A percentile compares a stretch with the other conserved stretches of the same genome.
These are phyloP conservation scores for Kodamaea leandrae DNA, from an alignment of 805 yeast species.

Conservation along the genomic window DNA sequence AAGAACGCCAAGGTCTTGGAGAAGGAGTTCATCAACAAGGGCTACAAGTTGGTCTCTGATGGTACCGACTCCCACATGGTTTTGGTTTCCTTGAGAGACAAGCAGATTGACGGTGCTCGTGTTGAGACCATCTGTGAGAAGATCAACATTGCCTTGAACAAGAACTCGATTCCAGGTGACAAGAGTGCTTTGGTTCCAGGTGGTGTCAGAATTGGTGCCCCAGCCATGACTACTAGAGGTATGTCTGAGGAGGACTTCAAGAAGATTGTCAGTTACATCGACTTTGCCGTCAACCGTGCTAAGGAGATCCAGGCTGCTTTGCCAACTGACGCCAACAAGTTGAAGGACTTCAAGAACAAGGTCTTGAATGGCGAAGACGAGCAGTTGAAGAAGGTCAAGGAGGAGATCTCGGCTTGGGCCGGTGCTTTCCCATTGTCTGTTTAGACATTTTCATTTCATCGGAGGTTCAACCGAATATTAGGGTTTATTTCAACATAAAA, in stretches of 20 bases:
- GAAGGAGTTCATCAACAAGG: conserved; percentile 57
- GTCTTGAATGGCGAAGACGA: conserved; percentile 71
- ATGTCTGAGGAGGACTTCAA: conserved; percentile 75
- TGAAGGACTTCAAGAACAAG: conserved; percentile 91
- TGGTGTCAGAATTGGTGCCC: conserved; percentile 95
- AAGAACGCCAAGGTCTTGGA: conserved; percentile 80
- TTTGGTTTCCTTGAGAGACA: conserved; percentile 75
- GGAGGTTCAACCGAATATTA: conserved; percentile 4
- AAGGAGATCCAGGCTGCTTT: conserved; percentile 69
- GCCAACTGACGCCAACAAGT: conserved; percentile 90
- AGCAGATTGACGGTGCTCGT: conserved; percentile 92
- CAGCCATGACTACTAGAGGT: conserved; percentile 98
- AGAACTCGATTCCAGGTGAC: conserved; percentile 96
- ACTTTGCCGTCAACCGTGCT: conserved; percentile 76
- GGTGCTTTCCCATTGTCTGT: conserved; percentile 68
- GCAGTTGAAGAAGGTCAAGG: conserved; percentile 58
- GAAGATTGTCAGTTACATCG: conserved; percentile 76
- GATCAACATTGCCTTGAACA: conserved; percentile 91
- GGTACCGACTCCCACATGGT: conserved; percentile 97
- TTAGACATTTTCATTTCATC: conserved; percentile 15
- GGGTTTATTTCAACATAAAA: conserved; percentile 7
- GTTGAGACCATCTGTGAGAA: conserved; percentile 86
- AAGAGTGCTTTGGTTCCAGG: conserved; percentile 94
- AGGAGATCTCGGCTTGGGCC: conserved; percentile 88
- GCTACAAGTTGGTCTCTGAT: conserved; percentile 77